Evolutionary conservation across 2,329 filamentous ascomycete genomes (phyloP).

Genomic region (Mycogone perniciosa): DNA sequence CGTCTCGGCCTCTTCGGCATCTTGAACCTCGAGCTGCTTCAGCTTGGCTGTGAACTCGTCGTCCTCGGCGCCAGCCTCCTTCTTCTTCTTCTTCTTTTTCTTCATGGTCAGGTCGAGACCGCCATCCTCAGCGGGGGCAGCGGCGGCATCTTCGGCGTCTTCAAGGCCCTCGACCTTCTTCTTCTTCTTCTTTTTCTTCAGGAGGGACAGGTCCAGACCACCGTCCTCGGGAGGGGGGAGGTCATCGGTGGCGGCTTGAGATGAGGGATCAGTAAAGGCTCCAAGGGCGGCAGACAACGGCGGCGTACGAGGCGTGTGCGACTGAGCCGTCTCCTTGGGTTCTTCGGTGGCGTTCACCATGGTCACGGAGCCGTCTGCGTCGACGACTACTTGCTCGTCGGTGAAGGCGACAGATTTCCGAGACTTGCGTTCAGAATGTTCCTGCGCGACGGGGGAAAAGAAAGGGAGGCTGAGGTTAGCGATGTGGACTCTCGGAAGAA

Average conservation of each 20-base stretch:
- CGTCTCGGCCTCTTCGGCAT: constrained; percentile 52
- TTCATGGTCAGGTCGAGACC: constrained; percentile 49
- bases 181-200: constrained; percentile 82
- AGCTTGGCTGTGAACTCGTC: constrained; percentile 56
- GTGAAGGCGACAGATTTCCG: constrained; percentile 94
- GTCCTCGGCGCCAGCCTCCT: constrained; percentile 53
- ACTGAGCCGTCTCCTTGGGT: constrained; percentile 73
- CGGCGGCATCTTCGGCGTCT: constrained; percentile 40
- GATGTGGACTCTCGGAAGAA: constrained; percentile 13
- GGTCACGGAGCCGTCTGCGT: constrained; percentile 80
- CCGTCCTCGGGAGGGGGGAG: constrained; percentile 43
- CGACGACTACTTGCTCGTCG: constrained; percentile 79
- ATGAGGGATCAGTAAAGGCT: constrained; percentile 45
- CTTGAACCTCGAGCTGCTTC: constrained; percentile 58
- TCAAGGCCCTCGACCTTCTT: constrained; percentile 35
- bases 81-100: constrained; percentile 75
- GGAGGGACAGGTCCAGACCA: constrained; percentile 53
- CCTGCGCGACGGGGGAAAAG: constrained; percentile 19
- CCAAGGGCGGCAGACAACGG: constrained; percentile 49
- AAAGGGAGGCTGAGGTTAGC: constrained; percentile 15
- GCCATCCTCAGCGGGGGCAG: constrained; percentile 34
- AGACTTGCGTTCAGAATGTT: constrained; percentile 55
- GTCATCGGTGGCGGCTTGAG: constrained; percentile 41
- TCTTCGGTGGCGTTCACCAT: constrained; percentile 67
- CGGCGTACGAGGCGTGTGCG: constrained; percentile 65